These are phyloP conservation scores for Panicum miliaceum DNA, from an alignment of 176 grass and related monocot species.

Conservation along the genomic window DNA sequence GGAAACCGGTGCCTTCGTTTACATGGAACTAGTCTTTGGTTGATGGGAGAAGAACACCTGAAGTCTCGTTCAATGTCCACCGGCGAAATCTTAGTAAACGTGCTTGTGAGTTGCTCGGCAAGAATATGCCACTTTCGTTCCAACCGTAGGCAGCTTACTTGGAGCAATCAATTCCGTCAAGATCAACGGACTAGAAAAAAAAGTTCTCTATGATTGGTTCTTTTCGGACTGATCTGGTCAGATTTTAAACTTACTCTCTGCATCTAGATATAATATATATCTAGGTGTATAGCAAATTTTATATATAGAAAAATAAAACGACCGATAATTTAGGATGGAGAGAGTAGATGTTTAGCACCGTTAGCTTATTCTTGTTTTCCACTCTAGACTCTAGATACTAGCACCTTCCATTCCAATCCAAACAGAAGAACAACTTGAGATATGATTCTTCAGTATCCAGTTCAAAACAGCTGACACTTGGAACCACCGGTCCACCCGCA, in stretches of 20 bases:
- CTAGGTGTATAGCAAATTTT: no score
- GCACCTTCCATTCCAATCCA: not conserved
- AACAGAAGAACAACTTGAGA: not conserved
- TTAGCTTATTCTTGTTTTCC: not conserved
- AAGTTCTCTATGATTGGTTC: not conserved
- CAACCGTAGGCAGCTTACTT: not conserved
- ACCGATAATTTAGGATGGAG: no score
- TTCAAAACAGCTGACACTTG: conserved; percentile 7
- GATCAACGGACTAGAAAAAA: not conserved
- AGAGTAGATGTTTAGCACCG: not conserved
- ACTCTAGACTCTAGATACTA: not conserved
- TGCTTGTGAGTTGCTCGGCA: conserved; percentile 1
- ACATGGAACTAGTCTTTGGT: conserved; percentile 23
- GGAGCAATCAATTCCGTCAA: conserved; percentile 3
- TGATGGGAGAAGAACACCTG: not conserved
- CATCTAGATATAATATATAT: no score
- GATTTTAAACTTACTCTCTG: no score
- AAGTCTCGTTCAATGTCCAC: not conserved
- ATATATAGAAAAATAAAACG: no score
- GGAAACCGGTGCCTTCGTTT: not conserved
- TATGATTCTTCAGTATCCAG: not conserved
- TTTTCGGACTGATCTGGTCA: not conserved
- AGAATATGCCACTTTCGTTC: conserved; percentile 17
- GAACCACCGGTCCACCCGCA: conserved; percentile 6
- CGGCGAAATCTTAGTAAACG: not conserved